These are phyloP conservation scores for Boletus sp. DNA, from an alignment of 768 basidiomycete species.

Conservation along the genomic window DNA sequence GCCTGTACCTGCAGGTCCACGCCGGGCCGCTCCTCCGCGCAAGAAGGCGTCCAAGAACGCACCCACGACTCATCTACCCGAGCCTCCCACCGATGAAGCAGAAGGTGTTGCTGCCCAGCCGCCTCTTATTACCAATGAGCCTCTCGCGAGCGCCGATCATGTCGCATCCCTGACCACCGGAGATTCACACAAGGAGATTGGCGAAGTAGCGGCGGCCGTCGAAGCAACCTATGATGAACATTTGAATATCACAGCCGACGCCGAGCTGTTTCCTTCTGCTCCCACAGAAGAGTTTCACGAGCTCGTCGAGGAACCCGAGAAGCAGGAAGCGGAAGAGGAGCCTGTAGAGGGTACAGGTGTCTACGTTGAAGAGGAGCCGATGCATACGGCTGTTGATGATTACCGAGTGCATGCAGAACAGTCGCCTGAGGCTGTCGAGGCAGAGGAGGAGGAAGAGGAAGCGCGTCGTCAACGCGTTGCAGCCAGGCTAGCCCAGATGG, in stretches of 20 bases:
- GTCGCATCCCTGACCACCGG: neutral
- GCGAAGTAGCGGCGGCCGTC: neutral
- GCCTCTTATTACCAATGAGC: constrained; percentile 6
- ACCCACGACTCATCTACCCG: constrained; percentile 32
- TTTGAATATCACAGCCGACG: neutral
- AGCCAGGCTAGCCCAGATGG: constrained; percentile 60
- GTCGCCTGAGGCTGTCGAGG: neutral
- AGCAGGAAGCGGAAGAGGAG: constrained; percentile 16
- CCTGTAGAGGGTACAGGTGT: constrained; percentile 1
- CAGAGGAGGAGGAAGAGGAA: constrained; percentile 48
- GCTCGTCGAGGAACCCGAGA: constrained; percentile 6
- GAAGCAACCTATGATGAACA: constrained; percentile 1
- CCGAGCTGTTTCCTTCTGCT: neutral
- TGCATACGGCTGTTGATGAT: constrained; percentile 3
- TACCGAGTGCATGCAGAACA: constrained; percentile 4
- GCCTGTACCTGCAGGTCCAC: constrained; percentile 73
- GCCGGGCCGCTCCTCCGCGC: constrained; percentile 73
- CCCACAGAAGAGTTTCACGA: constrained; percentile 3
- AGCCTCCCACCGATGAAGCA: constrained; percentile 25
- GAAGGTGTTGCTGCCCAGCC: neutral
- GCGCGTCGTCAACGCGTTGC: constrained; percentile 57
- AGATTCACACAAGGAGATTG: constrained; percentile 16
- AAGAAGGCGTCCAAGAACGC: constrained; percentile 58
- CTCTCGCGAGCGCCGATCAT: constrained; percentile 2
- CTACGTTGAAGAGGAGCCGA: neutral